Evolutionary conservation across 352 stramenopile species (phyloP), one percentile per base, ranked within the genome.

Genomic region (Phytophthora macrochlamydospora): DNA sequence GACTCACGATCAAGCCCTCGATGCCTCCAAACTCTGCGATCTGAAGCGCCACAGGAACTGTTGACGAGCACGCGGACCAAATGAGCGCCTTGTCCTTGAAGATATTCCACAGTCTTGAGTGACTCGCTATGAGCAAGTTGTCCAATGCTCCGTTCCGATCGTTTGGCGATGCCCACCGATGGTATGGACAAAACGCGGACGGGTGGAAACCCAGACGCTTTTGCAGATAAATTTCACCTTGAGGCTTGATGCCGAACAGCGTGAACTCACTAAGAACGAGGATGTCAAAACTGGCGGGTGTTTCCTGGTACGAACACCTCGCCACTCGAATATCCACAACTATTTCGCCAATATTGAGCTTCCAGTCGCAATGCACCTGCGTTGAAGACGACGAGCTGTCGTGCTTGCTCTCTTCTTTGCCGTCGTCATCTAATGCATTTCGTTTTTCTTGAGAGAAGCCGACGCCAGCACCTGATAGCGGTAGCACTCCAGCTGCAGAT

Each of bases 401-500:
- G 11, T 48, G 59, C 18, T 67, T 55, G 37, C 57, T 32, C 18
- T 75, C 62, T 54, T 78, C 59, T 42, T 76, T 76, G 32, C 48
- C 69, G 31, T 81, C 71, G 29, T 90, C 81, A 3, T 81, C 67
- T 29, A 89, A 24, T 0, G 75, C 65, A 35, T 58, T 83, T 28
- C 70, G 68, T 30, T 85, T 86, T 87, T 83, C 56, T 89, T 88
- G 35, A 93, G 64, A 24, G 85, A 93, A 13, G 85, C 83, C 0
- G 82, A 89, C 14, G 85, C 85, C 14, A 97, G 62, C 6, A 93
- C 89, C 65, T 97, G 89, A 62, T 92, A 93, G 24, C 83, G 83
- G 61, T 97, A 98, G 65, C 90, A 96, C 57, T 96, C 87, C 7
- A 97, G 51, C 45, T 92, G 80, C 32, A 96, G 71, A 48, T 97